Evolutionary conservation across 306 rosid species (phyloP).

Genomic region (Acacia melanoxylon): DNA sequence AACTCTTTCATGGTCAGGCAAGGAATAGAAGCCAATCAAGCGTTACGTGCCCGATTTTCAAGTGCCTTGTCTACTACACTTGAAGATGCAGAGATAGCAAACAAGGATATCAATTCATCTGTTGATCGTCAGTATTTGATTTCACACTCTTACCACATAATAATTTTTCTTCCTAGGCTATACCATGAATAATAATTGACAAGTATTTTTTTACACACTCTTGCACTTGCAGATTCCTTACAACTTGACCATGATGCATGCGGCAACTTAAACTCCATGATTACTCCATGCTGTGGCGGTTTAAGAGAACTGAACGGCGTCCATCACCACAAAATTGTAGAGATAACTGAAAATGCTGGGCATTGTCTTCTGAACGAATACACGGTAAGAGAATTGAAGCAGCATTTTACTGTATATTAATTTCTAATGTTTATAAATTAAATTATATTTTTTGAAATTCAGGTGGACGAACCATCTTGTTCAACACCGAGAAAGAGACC

Average conservation of each 20-base stretch:
- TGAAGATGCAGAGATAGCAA: constrained; percentile 80
- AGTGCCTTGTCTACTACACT: constrained; percentile 71
- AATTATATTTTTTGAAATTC: constrained; percentile 14
- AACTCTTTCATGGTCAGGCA: constrained; percentile 49
- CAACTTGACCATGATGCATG: constrained; percentile 96
- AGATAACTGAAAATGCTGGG: constrained; percentile 94
- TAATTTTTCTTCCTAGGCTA: constrained; percentile 5
- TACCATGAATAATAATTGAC: constrained; percentile 26
- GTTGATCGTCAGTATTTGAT: constrained; percentile 69
- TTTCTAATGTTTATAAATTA: background rate
- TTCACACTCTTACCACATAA: background rate
- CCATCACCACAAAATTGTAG: constrained; percentile 86
- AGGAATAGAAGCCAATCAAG: constrained; percentile 82
- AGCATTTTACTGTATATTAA: background rate
- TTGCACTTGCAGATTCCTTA: constrained; percentile 70
- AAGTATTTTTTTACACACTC: background rate
- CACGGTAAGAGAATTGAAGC: constrained; percentile 52
- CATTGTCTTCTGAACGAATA: constrained; percentile 80
- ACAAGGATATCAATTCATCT: constrained; percentile 78
- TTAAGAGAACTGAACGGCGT: constrained; percentile 88
- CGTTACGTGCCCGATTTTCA: constrained; percentile 72
- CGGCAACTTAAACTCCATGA: constrained; percentile 78
- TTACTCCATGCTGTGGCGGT: constrained; percentile 87
- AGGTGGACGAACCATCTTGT: constrained; percentile 99
- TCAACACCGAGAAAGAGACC: constrained; percentile 92